These are phyloP conservation scores for Pezicula carpinea DNA, from an alignment of 2,329 filamentous ascomycete genomes.

Conservation along the genomic window DNA sequence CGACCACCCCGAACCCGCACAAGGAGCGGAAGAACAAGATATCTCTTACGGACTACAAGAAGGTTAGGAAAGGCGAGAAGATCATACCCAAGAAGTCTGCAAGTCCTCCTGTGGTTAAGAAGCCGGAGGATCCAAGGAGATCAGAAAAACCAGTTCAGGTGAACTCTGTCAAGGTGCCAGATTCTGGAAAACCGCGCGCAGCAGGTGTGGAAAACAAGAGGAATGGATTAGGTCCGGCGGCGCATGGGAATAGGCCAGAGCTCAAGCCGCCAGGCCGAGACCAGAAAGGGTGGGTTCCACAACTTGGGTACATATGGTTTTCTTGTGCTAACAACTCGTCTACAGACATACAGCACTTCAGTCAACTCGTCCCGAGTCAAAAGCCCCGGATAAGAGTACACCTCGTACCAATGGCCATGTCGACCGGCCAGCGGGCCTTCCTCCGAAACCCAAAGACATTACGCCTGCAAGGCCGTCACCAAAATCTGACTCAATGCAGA, in stretches of 20 bases:
- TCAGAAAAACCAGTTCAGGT: neutral
- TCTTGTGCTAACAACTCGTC: slow-evolving; percentile 8
- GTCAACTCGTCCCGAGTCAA: slow-evolving; percentile 7
- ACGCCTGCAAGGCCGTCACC: neutral
- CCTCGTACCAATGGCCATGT: slow-evolving; percentile 15
- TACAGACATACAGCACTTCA: slow-evolving; percentile 10
- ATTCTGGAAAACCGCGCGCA: neutral
- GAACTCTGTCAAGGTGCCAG: neutral
- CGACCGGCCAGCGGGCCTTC: neutral
- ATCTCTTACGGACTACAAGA: slow-evolving; percentile 28
- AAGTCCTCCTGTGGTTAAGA: slow-evolving; percentile 8
- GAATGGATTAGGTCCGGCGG: neutral
- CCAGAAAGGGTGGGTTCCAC: neutral
- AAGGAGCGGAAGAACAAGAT: slow-evolving; percentile 25
- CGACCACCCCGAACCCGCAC: slow-evolving; percentile 22
- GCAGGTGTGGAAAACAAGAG: neutral
- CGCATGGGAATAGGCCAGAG: neutral
- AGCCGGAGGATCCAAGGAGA: slow-evolving; percentile 5
- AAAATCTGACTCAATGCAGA: neutral
- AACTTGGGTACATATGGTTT: neutral
- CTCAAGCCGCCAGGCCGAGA: neutral
- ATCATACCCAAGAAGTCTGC: slow-evolving; percentile 15
- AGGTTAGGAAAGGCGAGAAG: slow-evolving; percentile 22
- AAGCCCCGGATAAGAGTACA: slow-evolving; percentile 6
- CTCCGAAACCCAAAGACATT: slow-evolving; percentile 6